Evolutionary conservation across 306 rosid species (phyloP), one percentile per base, ranked within the genome.

Genomic region (Fragaria iinumae): DNA sequence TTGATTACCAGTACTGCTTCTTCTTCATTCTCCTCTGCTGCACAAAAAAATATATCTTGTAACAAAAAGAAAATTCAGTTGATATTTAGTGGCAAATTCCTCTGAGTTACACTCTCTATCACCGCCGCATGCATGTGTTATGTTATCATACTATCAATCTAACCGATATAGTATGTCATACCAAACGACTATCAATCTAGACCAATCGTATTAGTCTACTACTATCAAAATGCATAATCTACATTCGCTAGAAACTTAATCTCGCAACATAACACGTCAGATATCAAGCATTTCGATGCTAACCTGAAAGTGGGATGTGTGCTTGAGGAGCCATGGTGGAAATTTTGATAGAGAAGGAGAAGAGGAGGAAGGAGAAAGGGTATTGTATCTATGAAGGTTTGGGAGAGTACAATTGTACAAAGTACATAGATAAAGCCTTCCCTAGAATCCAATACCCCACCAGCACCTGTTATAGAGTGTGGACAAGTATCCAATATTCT

Each of bases 1-100:
- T 83, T 82, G 52, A 89, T 86, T 23, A 81, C 80, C 66, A 91
- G 79, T 53, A 91, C 80, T 12, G n/a, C 70, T 47, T 43, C 80
- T 36, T 34, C 47, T 12, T 74, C 89, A 48, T 80, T 82, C 60
- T 47, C 47, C 17, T 67, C 74, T 77, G 39, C 67, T 56, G 32
- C 67, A 25, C 49, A 13, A 53, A 32, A 18, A 43, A 49, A 8
- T 9, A 44, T 4, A 43, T 69, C 48, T 70, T 65, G 69, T 65
- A 70, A 55, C 41, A 8, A 3, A 27, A 27, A 63, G 10, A 43
- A 43, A 32, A 12, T 27, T 59, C 66, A 27, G 67, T 34, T 62
- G 20, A 27, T 27, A 6, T 63, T 6, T 63, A 32, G 68, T 17
- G 43, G 68, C 68, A 63, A 32, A 8, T 63, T 63, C 36, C 17